Evolutionary conservation across 495 filamentous ascomycete genomes (phyloP), one percentile per base, ranked within the genome.

Genomic region (Lophiotrema nucula): DNA sequence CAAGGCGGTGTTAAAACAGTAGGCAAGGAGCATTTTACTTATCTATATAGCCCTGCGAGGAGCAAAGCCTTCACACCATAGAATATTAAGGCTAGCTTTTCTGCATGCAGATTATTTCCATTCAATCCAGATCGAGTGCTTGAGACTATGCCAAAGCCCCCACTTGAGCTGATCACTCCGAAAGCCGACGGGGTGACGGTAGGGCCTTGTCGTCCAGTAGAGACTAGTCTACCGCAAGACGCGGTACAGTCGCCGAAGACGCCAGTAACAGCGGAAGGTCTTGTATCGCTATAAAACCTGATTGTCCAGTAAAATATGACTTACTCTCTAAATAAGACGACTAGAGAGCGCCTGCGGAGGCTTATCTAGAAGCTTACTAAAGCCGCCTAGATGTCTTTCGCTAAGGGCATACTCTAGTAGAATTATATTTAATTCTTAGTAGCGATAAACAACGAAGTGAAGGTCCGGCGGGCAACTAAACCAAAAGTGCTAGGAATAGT

Each of bases 41-140:
- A 22, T 37, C 48, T 48, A 12, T 61, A 55, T 22, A 56, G 58
- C 51, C 28, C 43, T 55, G 51, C 44, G 37, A 61, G 58, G 42
- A 35, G 22, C 10, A 47, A 37, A 25, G 51, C 41, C 23, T 56
- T 56, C 33, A 49, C 50, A 10, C 22, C 22, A 2, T 46, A 25
- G 49, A 61, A 61, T 25, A 56, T 61, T 22, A 47, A 33, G n/a
- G 44, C 58, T 33, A 33, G 42, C 4, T 61, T 42, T 13, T 25
- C 51, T 39, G 43, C 47, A 42, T 48, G 42, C 31, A 45, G 51
- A 6, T 45, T 61, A 31, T 56, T 48, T 26, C 44, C 42, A 21
- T 56, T 61, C 42, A 61, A 55, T 25, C 51, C 44, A 56, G 51
- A 61, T 23, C 28, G 51, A 50, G 41, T 61, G 8, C 51, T 61